Evolutionary conservation across 495 filamentous ascomycete species (phyloP).

Genomic region (Parathielavia hyrcaniae): DNA sequence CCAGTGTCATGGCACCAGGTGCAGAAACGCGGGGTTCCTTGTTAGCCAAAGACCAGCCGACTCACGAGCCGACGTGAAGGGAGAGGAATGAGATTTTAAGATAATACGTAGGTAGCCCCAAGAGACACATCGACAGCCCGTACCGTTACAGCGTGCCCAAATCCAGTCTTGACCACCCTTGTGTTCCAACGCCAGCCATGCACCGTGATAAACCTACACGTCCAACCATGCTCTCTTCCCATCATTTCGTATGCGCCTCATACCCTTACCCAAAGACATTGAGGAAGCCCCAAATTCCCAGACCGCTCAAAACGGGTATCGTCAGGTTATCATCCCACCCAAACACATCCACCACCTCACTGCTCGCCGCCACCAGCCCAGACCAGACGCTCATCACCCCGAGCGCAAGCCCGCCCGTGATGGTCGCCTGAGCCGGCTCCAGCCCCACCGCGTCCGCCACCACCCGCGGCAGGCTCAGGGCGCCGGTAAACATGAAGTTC

Average conservation of each 20-base stretch:
- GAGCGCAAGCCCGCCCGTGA: constrained; percentile 68
- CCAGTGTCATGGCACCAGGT: constrained; percentile 3
- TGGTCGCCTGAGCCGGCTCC: constrained; percentile 42
- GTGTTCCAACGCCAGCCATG: constrained; percentile 20
- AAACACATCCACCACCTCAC: constrained; percentile 85
- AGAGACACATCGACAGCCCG: neutral
- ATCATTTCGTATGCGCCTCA: neutral
- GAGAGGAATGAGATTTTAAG: constrained; percentile 8
- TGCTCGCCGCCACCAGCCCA: constrained; percentile 76
- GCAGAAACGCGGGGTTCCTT: neutral
- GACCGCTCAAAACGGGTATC: constrained; percentile 83
- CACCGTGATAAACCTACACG: constrained; percentile 16
- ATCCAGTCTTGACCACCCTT: constrained; percentile 4
- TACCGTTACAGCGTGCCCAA: neutral
- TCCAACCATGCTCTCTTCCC: neutral
- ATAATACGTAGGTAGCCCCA: neutral
- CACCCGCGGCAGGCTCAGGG: constrained; percentile 55
- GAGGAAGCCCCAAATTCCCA: constrained; percentile 89
- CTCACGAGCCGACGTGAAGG: neutral
- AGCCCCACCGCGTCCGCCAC: constrained; percentile 47
- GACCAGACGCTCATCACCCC: constrained; percentile 80
- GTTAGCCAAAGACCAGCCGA: neutral
- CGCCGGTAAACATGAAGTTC: constrained; percentile 76
- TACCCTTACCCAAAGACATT: constrained; percentile 69
- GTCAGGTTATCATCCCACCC: constrained; percentile 96